Base-by-base conservation (phyloP, 2,329 filamentous ascomycete genomes). In the Geosmithia morbida region DNA sequence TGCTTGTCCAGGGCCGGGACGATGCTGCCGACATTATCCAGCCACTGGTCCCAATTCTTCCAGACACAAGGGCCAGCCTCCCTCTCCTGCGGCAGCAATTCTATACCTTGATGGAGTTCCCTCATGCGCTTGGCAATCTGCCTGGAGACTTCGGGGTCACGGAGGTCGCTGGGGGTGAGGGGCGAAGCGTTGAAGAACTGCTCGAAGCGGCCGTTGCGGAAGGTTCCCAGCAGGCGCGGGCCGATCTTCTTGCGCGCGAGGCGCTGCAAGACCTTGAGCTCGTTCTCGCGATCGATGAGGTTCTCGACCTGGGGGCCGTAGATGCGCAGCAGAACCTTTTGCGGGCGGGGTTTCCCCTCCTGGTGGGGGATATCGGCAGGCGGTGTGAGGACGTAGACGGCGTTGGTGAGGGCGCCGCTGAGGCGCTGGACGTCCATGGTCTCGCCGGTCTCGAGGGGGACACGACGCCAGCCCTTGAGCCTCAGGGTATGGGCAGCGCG, bases 101-200 rank as follows among this genome's bases (percentile, higher is more conserved):
- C 88, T 51, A 98, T 83, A 1, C 92, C 92, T 46, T 95, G 86
- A 57, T 98, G 92, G 37, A 98, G 73, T 63, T 98, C 92, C 52
- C 89, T 77, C 87, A 98, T 95, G 46, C 92, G 85, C 70, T 97
- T 97, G 13, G 92, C 90, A 58, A 98, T 98, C 59, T 95, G 86
- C 57, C 78, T 85, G 33, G 85, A 94, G 0, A 87, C 96, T 45
- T 87, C 85, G 0, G 86, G 77, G 30, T 86, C 78, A 39, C 87
- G 82, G 43, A 98, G 66, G 53, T 94, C 85, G 22, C 76, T 70
- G 0, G 83, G 74, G 0, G 82, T 90, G 41, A 98, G 74, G 1
- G 92, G 82, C 39, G 79, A 78, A 1, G 92, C 88, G 59, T 95
- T 79, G 60, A 96, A 85, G 60, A 82, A 97, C 61, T 98, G 84